A percentile compares a stretch with the other conserved stretches of the same genome.
phyloP scores from a whole-genome alignment of 805 yeast genomes.

The Blastobotrys terrestris region DNA sequence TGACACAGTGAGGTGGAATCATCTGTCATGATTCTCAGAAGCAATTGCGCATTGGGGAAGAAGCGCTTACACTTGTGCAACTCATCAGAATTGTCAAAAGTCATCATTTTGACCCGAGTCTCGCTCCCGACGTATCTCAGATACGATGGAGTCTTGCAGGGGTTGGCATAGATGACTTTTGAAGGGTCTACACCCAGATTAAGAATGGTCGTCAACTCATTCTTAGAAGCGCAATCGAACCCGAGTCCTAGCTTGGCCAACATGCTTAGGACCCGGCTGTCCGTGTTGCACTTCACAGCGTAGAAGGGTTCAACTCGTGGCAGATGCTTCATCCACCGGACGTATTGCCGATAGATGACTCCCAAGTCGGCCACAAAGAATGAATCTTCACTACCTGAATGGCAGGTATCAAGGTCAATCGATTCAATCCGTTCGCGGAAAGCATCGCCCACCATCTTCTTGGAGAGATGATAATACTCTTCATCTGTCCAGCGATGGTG shows the following conservation, averaged over 20 bases:
- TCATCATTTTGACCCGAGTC: slow-evolving; percentile 58
- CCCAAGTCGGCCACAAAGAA: slow-evolving; percentile 85
- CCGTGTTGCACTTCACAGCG: slow-evolving; percentile 92
- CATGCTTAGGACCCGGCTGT: slow-evolving; percentile 48
- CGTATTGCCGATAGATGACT: slow-evolving; percentile 53
- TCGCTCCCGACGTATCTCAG: slow-evolving; percentile 58
- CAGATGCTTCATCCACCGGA: slow-evolving; percentile 57
- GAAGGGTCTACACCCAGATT: slow-evolving; percentile 55
- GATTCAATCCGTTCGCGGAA: slow-evolving; percentile 19
- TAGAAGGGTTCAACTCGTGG: slow-evolving; percentile 83
- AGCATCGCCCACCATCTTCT: slow-evolving; percentile 17
- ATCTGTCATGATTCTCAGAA: slow-evolving; percentile 82
- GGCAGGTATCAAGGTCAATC: slow-evolving; percentile 53
- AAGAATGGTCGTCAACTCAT: slow-evolving; percentile 61
- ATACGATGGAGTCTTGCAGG: slow-evolving; percentile 84
- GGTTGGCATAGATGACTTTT: slow-evolving; percentile 84
- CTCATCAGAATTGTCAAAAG: slow-evolving; percentile 87
- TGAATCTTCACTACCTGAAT: slow-evolving; percentile 75
- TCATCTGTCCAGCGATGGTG: background rate
- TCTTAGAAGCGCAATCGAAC: slow-evolving; percentile 90
- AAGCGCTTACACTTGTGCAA: slow-evolving; percentile 59
- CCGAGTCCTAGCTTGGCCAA: slow-evolving; percentile 61
- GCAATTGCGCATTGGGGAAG: slow-evolving; percentile 64
- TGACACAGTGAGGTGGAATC: slow-evolving; percentile 84
- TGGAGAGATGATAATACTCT: background rate